A percentile compares a stretch with the other conserved stretches of the same genome.
Evolutionary conservation across 23 red algal genomes (phyloP).

Genomic region (Gracilaria vermiculophylla): DNA sequence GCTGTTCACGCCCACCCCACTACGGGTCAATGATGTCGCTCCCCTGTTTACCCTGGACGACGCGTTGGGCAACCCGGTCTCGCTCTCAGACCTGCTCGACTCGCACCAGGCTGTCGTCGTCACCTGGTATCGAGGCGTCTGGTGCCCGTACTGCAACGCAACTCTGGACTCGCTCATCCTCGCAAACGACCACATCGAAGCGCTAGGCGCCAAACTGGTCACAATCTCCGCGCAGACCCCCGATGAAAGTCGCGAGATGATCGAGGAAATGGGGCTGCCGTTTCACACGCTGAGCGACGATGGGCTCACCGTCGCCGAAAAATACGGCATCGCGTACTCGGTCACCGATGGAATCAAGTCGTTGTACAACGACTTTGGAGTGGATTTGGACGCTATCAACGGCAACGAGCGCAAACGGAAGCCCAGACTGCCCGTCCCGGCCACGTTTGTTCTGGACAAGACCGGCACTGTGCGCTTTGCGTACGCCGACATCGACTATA

Average conservation of each 20-base stretch:
- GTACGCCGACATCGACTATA: slow-evolving; percentile 33
- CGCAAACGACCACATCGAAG: slow-evolving; percentile 16
- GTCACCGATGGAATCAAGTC: slow-evolving; percentile 28
- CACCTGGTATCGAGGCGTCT: slow-evolving; percentile 44
- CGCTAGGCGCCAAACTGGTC: slow-evolving; percentile 22
- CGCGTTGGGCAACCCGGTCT: slow-evolving; percentile 3
- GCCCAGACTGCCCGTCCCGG: slow-evolving; percentile 21
- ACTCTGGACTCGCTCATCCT: slow-evolving; percentile 18
- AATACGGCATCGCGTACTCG: slow-evolving; percentile 34
- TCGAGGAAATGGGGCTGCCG: slow-evolving; percentile 17
- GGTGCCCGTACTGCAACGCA: slow-evolving; percentile 54
- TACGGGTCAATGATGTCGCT: neutral
- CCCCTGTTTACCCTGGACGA: slow-evolving; percentile 7
- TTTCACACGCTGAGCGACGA: slow-evolving; percentile 31
- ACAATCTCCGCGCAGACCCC: slow-evolving; percentile 23
- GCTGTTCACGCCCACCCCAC: slow-evolving; percentile 25
- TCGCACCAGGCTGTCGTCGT: slow-evolving; percentile 12
- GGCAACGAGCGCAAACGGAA: slow-evolving; percentile 25
- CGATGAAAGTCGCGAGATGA: slow-evolving; percentile 24
- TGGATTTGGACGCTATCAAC: slow-evolving; percentile 40
- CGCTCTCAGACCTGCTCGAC: neutral
- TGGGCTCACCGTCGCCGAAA: slow-evolving; percentile 6
- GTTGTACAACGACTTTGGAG: slow-evolving; percentile 25
- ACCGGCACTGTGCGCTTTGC: slow-evolving; percentile 3
- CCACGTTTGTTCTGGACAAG: slow-evolving; percentile 40